These are phyloP conservation scores for Liquidambar formosana DNA, from an alignment of 164 flowering plant genomes.

Conservation along the genomic window DNA sequence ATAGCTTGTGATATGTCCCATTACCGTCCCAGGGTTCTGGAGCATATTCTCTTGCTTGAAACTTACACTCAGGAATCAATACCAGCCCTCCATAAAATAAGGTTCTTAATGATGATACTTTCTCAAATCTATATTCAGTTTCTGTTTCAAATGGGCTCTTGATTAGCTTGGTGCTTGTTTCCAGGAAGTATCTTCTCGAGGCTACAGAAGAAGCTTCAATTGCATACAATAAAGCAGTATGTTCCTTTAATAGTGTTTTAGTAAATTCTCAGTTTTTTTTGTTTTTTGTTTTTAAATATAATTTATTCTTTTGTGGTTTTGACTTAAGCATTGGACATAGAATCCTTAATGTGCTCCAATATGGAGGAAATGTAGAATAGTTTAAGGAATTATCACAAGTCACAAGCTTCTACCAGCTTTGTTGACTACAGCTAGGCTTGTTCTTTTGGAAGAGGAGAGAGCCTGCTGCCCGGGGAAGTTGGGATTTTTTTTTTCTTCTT, in stretches of 20 bases:
- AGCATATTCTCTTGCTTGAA: slow-evolving; percentile 76
- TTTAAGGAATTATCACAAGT: too few species aligned
- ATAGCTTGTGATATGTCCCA: slow-evolving; percentile 2
- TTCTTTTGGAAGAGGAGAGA: background rate
- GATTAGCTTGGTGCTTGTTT: slow-evolving; percentile 14
- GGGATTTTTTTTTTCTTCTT: too few species aligned
- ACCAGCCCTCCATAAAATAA: slow-evolving; percentile 87
- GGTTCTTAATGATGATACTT: slow-evolving; percentile 41
- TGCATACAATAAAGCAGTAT: slow-evolving; percentile 92
- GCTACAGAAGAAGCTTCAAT: slow-evolving; percentile 96
- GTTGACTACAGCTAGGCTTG: background rate
- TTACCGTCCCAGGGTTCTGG: slow-evolving; percentile 56
- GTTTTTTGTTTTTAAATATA: background rate
- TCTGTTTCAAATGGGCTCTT: background rate
- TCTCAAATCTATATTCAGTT: background rate
- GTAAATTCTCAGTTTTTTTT: background rate
- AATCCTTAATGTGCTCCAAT: too few species aligned
- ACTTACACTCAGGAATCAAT: slow-evolving; percentile 86
- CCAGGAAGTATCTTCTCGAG: slow-evolving; percentile 83
- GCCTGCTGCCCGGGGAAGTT: too few species aligned
- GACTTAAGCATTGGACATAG: background rate
- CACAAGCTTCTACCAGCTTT: background rate
- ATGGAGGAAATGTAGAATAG: too few species aligned
- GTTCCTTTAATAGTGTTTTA: slow-evolving; percentile 9
- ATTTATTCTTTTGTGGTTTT: background rate